Evolutionary conservation across 2,329 filamentous ascomycete species (phyloP).

Genomic region (Diplodia seriata): DNA sequence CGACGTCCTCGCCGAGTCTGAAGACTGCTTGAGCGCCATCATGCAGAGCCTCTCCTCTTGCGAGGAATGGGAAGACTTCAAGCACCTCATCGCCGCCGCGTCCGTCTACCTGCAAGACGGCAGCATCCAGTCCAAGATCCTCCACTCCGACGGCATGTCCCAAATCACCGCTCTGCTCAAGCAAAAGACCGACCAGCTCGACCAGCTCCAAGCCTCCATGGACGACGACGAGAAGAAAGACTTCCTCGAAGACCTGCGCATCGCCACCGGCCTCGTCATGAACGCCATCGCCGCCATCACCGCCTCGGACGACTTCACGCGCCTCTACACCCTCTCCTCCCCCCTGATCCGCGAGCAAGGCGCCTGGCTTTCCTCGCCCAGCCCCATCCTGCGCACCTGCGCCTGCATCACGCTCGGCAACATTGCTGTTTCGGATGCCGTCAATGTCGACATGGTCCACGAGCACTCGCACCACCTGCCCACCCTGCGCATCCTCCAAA

Average conservation of each 20-base stretch:
- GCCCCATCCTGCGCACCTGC: slow-evolving; percentile 43
- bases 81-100: slow-evolving; percentile 26
- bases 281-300: slow-evolving; percentile 38
- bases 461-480: slow-evolving; percentile 43
- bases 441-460: slow-evolving; percentile 46
- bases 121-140: slow-evolving; percentile 45
- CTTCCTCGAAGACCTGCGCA: slow-evolving; percentile 28
- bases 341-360: slow-evolving; percentile 39
- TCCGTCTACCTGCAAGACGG: slow-evolving; percentile 45
- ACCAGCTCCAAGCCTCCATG: not conserved
- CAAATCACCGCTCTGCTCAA: slow-evolving; percentile 42
- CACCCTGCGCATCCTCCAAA: slow-evolving; percentile 41
- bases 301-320: slow-evolving; percentile 44
- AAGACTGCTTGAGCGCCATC: slow-evolving; percentile 24
- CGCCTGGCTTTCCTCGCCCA: slow-evolving; percentile 28
- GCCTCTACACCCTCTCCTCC: slow-evolving; percentile 40
- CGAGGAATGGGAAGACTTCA: slow-evolving; percentile 32
- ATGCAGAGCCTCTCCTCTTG: slow-evolving; percentile 14
- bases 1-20: slow-evolving; percentile 23
- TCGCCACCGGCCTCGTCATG: slow-evolving; percentile 27
- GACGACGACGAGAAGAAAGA: slow-evolving; percentile 27
- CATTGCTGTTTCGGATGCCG: slow-evolving; percentile 46
- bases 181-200: slow-evolving; percentile 36
- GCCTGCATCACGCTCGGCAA: slow-evolving; percentile 50
- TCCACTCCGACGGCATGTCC: slow-evolving; percentile 41